Conservation (phyloP, 192 early-diverging fungal genomes). For the Coemansia sp. region DNA sequence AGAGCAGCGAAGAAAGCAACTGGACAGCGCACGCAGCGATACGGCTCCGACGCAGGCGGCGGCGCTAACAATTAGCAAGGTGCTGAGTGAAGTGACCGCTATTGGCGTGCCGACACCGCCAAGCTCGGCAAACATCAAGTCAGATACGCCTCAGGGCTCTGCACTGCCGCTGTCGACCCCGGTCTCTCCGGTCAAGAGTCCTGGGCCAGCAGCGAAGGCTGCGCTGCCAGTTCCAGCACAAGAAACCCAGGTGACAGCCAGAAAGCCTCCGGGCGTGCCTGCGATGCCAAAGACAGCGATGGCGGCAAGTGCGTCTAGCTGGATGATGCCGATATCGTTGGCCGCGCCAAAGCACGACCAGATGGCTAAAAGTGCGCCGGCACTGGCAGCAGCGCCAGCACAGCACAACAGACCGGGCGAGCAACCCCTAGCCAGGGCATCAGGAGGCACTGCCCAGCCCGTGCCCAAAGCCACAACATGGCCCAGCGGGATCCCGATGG, state of each 20-base stretch:
- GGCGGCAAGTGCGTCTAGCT: background rate
- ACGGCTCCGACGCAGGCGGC: background rate
- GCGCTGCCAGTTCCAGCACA: background rate
- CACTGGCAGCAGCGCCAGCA: background rate
- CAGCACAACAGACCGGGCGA: no score
- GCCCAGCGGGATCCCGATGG: background rate
- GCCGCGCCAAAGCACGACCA: constrained; percentile 2
- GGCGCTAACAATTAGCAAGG: background rate
- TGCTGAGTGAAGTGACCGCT: background rate
- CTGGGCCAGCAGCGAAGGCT: background rate
- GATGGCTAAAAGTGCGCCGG: no score
- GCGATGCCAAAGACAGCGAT: background rate
- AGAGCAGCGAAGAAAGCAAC: background rate
- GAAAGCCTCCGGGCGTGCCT: background rate
- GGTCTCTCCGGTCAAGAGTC: background rate
- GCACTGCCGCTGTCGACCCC: background rate
- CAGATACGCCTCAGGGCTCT: background rate
- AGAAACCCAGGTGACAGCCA: background rate
- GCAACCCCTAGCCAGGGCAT: no score
- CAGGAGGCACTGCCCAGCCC: no score
- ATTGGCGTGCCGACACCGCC: background rate
- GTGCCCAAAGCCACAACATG: background rate
- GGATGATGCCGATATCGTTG: constrained; percentile 26
- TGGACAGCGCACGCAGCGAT: background rate
- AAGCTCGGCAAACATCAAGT: background rate